phyloP scores from a whole-genome alignment of 2,329 filamentous ascomycete genomes.

The Alternaria novae-zelandiae region DNA sequence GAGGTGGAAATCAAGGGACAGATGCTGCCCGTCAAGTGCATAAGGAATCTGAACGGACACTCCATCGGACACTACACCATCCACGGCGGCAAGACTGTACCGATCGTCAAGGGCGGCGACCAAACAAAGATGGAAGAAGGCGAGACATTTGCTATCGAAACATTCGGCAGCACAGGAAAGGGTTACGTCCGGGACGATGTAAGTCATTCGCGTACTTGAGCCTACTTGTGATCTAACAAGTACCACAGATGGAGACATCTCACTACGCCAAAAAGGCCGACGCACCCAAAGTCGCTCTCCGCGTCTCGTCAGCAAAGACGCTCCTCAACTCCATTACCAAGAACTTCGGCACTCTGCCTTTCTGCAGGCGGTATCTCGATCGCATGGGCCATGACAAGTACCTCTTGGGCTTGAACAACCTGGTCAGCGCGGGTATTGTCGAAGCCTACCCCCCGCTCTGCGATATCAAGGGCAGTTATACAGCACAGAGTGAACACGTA shows the following conservation, averaged over 20 bases:
- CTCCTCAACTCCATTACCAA: slow-evolving; percentile 90
- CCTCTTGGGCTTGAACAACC: slow-evolving; percentile 84
- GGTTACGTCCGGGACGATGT: slow-evolving; percentile 87
- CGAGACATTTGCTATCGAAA: slow-evolving; percentile 94
- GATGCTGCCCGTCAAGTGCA: slow-evolving; percentile 80
- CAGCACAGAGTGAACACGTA: slow-evolving; percentile 93
- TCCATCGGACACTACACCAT: slow-evolving; percentile 89
- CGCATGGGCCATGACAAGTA: slow-evolving; percentile 95
- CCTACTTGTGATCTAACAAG: slow-evolving; percentile 8
- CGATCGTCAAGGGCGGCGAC: slow-evolving; percentile 87
- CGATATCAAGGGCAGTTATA: slow-evolving; percentile 93
- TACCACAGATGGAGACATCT: slow-evolving; percentile 72
- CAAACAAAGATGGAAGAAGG: slow-evolving; percentile 98
- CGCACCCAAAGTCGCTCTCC: slow-evolving; percentile 75
- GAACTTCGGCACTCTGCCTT: slow-evolving; percentile 93
- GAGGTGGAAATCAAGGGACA: slow-evolving; percentile 83
- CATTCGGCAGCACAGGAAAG: slow-evolving; percentile 91
- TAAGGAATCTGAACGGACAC: slow-evolving; percentile 87
- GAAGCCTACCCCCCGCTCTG: slow-evolving; percentile 88
- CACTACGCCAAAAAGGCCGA: slow-evolving; percentile 82
- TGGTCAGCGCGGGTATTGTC: slow-evolving; percentile 82
- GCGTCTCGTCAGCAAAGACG: slow-evolving; percentile 81
- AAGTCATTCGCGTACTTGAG: slow-evolving; percentile 15
- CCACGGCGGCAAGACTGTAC: slow-evolving; percentile 90
- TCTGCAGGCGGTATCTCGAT: slow-evolving; percentile 89